phyloP scores from a whole-genome alignment of 2,329 filamentous ascomycete genomes.

The Fusarium sp. region DNA sequence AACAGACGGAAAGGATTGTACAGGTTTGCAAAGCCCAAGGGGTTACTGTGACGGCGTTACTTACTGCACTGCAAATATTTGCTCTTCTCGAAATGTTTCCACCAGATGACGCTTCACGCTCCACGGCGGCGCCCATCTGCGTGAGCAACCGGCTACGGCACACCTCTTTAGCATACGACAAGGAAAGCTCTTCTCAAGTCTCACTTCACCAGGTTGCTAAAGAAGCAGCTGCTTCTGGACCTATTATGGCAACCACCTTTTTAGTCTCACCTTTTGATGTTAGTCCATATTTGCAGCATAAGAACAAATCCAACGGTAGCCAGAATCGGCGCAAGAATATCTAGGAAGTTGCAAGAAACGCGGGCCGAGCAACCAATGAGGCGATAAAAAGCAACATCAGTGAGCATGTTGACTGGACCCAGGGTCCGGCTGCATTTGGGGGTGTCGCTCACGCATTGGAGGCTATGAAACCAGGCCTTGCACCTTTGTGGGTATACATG shows the following conservation, averaged over 20 bases:
- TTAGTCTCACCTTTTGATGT: slow-evolving; percentile 11
- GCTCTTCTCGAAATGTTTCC: slow-evolving; percentile 11
- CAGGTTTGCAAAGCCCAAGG: not conserved
- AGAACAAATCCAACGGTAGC: rapidly evolving
- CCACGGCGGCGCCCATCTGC: slow-evolving; percentile 2
- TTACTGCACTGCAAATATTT: slow-evolving; percentile 8
- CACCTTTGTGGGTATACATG: not conserved
- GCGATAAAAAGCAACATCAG: not conserved
- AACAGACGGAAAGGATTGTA: not conserved
- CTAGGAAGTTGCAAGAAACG: not conserved
- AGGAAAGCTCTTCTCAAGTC: not conserved
- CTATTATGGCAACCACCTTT: slow-evolving; percentile 13
- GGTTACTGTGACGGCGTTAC: slow-evolving; percentile 3
- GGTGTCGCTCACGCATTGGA: slow-evolving; percentile 2
- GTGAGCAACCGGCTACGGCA: slow-evolving; percentile 11
- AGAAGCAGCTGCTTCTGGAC: not conserved
- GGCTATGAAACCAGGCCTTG: slow-evolving; percentile 8
- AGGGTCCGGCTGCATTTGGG: slow-evolving; percentile 14
- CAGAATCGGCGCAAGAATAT: not conserved
- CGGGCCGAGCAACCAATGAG: not conserved
- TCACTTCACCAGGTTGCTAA: not conserved
- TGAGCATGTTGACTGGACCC: slow-evolving; percentile 18
- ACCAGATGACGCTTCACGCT: not conserved
- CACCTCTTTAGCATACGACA: not conserved
- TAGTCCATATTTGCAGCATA: not conserved